Evolutionary conservation across 139 green algal genomes (phyloP).

Genomic region (Chlamydomonas sp.): DNA sequence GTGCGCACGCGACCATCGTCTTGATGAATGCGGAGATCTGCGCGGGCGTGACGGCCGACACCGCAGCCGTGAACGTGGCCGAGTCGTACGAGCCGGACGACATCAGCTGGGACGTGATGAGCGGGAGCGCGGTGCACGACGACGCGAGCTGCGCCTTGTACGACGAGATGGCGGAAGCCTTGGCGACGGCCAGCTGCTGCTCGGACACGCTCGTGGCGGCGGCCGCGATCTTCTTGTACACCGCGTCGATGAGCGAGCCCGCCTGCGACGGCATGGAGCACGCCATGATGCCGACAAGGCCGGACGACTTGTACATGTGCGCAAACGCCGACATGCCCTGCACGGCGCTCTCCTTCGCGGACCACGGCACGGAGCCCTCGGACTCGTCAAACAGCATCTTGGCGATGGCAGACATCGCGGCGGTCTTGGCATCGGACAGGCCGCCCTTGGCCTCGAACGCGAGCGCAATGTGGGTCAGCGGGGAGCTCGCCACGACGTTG

Average conservation of each 20-base stretch:
- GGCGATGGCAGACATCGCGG: constrained; percentile 32
- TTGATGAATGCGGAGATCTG: constrained; percentile 10
- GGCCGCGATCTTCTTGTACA: constrained; percentile 30
- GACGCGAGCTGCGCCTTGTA: constrained; percentile 16
- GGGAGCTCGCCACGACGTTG: constrained; percentile 24
- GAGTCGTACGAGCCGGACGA: constrained; percentile 26
- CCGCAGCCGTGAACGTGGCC: constrained; percentile 10
- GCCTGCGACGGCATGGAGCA: constrained; percentile 13
- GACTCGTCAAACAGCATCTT: constrained; percentile 42
- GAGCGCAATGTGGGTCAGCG: constrained; percentile 34
- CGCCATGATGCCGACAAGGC: constrained; percentile 30
- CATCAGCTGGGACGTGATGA: constrained; percentile 24
- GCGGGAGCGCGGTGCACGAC: background rate
- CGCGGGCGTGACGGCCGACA: background rate
- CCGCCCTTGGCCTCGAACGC: constrained; percentile 49
- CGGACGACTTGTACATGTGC: constrained; percentile 32
- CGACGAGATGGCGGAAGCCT: constrained; percentile 25
- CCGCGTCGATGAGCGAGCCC: constrained; percentile 18
- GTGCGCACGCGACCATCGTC: background rate
- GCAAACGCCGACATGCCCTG: constrained; percentile 25
- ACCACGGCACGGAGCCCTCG: constrained; percentile 32
- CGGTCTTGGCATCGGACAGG: constrained; percentile 35
- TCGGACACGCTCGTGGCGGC: constrained; percentile 28
- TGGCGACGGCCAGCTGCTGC: constrained; percentile 25
- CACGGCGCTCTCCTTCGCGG: constrained; percentile 20